Evolutionary conservation across 495 filamentous ascomycete genomes (phyloP), one percentile per base, ranked within the genome.

Genomic region (Penicillium diatomitis): DNA sequence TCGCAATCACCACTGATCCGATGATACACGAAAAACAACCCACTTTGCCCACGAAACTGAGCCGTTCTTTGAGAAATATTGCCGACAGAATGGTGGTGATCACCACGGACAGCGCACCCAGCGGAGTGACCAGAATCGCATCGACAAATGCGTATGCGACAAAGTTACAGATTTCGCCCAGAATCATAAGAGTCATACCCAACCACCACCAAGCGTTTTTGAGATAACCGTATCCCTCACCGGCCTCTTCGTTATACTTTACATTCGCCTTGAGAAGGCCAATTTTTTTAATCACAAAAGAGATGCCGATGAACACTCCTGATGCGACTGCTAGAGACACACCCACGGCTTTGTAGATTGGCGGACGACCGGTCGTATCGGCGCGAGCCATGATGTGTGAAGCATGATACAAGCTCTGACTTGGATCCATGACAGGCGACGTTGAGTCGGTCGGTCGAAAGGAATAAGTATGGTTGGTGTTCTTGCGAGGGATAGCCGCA

Each of bases 81-180:
- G 92, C 90, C 3, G 89, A 96, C 35, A 96, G 73, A 41, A 97
- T 80, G 11, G 92, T 89, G 38, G 89, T 95, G 54, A 97, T 83
- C 47, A 98, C 92, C 52, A 98, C 92, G 0, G 88, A 90, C 44
- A 97, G 74, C n/a, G 92, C 92, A 46, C 92, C 92, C 47, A 98
- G 67, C 8, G 94, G 91, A 5, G 92, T 96, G 41, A 98, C 92
- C 52, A 98, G 68, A 57, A 98, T 96, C 42, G 92, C 92, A 66
- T 98, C 92, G 56, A 92, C 90, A 61, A 98, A 97, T 40, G 88
- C 87, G 62, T 98, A 98, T 27, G 92, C 94, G 48, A 87, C 89
- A 60, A 98, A 96, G 67, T 98, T 98, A 80, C 91, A 95, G 33
- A 92, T 81, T 68, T 98, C 92, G 43, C 92, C 92, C 38, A 97